These are phyloP conservation scores for Yamadazyma mexicana DNA, from an alignment of 1,139 yeast genomes.

Conservation along the genomic window DNA sequence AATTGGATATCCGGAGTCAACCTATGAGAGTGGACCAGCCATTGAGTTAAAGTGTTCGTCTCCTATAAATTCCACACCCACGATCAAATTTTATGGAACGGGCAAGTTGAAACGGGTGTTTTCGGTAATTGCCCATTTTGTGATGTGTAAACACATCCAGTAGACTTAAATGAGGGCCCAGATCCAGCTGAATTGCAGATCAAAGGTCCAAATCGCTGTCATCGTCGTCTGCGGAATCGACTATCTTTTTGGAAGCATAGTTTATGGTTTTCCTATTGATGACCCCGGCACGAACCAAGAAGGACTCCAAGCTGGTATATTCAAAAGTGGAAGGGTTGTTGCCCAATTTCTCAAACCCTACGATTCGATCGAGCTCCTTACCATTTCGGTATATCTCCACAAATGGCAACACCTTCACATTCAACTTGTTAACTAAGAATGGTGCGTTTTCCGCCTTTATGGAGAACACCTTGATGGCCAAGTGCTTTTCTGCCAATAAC, in stretches of 20 bases:
- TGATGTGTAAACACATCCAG: neutral
- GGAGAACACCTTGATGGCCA: constrained; percentile 53
- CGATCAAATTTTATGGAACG: too few relatives aligned
- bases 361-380: constrained; percentile 53
- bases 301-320: constrained; percentile 47
- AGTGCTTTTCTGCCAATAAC: constrained; percentile 52
- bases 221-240: constrained; percentile 19
- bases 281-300: constrained; percentile 31
- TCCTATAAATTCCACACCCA: too few relatives aligned
- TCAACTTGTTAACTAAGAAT: constrained; percentile 63
- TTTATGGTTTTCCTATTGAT: constrained; percentile 36
- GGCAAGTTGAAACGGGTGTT: too few relatives aligned
- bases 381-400: constrained; percentile 65
- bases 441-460: constrained; percentile 71
- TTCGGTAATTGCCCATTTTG: too few relatives aligned
- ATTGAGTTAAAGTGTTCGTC: neutral
- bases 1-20: neutral
- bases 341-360: constrained; percentile 68
- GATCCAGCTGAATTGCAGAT: neutral
- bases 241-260: constrained; percentile 18
- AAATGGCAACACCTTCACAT: constrained; percentile 69
- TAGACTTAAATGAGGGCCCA: neutral
- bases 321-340: constrained; percentile 29
- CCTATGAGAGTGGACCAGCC: neutral
- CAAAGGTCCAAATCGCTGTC: constrained; percentile 44